Evolutionary conservation across 2,329 filamentous ascomycete species (phyloP).

Genomic region (Aspergillus pseudoterreus): DNA sequence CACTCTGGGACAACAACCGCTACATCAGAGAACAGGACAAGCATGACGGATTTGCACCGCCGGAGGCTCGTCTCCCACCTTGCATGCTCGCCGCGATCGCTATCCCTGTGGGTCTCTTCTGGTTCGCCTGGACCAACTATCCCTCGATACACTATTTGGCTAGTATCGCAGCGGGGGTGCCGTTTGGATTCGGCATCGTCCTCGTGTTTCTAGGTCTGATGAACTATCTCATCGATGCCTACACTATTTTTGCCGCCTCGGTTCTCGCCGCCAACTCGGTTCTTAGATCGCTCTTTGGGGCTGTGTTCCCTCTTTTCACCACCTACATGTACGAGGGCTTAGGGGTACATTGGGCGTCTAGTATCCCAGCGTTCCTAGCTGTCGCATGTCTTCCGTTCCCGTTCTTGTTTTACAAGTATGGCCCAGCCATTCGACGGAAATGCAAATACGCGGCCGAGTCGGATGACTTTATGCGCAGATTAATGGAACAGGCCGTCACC

Average conservation of each 20-base stretch:
- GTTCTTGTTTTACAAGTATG: slow-evolving; percentile 22
- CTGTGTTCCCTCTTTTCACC: slow-evolving; percentile 41
- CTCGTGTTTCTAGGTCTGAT: slow-evolving; percentile 14
- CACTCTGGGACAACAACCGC: slow-evolving; percentile 28
- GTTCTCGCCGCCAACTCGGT: slow-evolving; percentile 13
- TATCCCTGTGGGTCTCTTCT: slow-evolving; percentile 15
- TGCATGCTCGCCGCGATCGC: slow-evolving; percentile 13
- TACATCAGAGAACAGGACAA: slow-evolving; percentile 5
- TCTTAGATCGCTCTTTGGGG: slow-evolving; percentile 34
- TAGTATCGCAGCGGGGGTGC: slow-evolving; percentile 9
- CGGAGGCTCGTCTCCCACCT: slow-evolving; percentile 13
- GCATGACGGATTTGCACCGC: slow-evolving; percentile 11
- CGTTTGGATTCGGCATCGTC: slow-evolving; percentile 19
- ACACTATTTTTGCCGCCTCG: slow-evolving; percentile 14
- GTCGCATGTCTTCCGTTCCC: slow-evolving; percentile 31
- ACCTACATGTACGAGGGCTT: slow-evolving; percentile 33
- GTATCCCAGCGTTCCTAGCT: slow-evolving; percentile 19
- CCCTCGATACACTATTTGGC: slow-evolving; percentile 12
- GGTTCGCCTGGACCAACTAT: slow-evolving; percentile 17
- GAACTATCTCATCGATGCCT: slow-evolving; percentile 17
- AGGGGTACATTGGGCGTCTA: slow-evolving; percentile 42
- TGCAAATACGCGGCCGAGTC: slow-evolving; percentile 14
- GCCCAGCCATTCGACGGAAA: slow-evolving; percentile 7
- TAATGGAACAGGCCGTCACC: slow-evolving; percentile 6
- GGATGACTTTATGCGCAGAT: slow-evolving; percentile 8